A percentile compares a stretch with the other conserved stretches of the same genome.
These are phyloP conservation scores for Viola pubescens DNA, from an alignment of 441 rosid species.

Conservation along the genomic window DNA sequence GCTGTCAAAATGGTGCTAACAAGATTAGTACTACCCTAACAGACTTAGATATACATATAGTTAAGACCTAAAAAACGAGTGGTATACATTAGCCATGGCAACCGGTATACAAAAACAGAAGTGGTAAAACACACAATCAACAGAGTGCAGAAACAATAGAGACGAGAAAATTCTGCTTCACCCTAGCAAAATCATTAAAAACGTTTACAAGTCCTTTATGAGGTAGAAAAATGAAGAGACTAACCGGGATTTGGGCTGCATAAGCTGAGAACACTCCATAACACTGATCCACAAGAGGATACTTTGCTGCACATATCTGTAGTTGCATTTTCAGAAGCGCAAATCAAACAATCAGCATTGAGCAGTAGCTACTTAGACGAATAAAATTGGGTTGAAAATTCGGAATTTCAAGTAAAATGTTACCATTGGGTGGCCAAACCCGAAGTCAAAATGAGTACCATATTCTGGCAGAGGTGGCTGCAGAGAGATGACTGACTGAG, in stretches of 20 bases:
- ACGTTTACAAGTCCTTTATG: too few species aligned
- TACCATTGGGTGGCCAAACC: conserved; percentile 62
- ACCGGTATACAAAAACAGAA: background rate
- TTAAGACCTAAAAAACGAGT: too few species aligned
- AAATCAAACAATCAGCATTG: conserved; percentile 4
- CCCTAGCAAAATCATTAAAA: background rate
- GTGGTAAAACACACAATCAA: background rate
- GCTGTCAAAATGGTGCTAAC: too few species aligned
- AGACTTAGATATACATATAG: too few species aligned
- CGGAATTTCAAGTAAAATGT: conserved; percentile 5
- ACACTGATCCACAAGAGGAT: conserved; percentile 53
- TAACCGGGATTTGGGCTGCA: conserved; percentile 57
- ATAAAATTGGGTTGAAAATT: background rate
- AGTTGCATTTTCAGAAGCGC: conserved; percentile 13
- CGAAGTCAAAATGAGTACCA: conserved; percentile 42
- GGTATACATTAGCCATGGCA: too few species aligned
- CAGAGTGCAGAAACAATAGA: background rate
- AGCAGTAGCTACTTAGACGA: background rate
- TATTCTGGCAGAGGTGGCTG: conserved; percentile 46
- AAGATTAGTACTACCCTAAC: too few species aligned
- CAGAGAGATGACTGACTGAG: conserved; percentile 38
- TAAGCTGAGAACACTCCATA: conserved; percentile 61
- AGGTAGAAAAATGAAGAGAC: conserved; percentile 16
- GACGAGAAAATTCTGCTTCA: background rate
- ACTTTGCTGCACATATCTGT: conserved; percentile 48